Evolutionary conservation across 108 stramenopile species (phyloP).

Genomic region (Nannochloropsis salina): DNA sequence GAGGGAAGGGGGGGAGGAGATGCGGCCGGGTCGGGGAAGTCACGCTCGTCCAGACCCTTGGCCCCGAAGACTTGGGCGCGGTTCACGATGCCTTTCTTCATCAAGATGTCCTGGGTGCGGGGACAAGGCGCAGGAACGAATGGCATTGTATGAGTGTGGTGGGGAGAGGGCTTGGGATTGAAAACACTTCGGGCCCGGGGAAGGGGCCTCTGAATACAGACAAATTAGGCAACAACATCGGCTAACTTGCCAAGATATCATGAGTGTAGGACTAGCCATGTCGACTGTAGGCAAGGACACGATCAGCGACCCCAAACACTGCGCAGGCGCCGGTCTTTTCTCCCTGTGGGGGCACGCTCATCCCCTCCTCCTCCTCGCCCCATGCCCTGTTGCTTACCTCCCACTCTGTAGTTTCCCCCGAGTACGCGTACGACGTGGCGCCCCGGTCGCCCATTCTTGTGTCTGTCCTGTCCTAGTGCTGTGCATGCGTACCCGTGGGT

Average conservation of each 20-base stretch:
- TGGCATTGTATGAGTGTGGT: not conserved
- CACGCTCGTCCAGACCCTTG: conserved; percentile 44
- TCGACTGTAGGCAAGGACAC: no score
- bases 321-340: no score
- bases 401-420: conserved; percentile 48
- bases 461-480: not conserved
- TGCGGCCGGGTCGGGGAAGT: conserved; percentile 8
- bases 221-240: not conserved
- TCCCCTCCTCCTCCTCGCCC: no score
- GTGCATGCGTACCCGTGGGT: not conserved
- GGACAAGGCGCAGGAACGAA: no score
- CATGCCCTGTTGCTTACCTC: conserved; percentile 22
- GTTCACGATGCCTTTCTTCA: conserved; percentile 37
- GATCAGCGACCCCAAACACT: no score
- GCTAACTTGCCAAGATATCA: not conserved
- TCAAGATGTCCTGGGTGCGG: conserved; percentile 37
- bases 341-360: no score
- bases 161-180: not conserved
- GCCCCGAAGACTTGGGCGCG: conserved; percentile 33
- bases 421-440: conserved; percentile 25
- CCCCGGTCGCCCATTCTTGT: conserved; percentile 32
- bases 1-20: not conserved
- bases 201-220: not conserved
- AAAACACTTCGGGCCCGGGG: not conserved
- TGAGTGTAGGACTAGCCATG: not conserved